Base-by-base conservation (phyloP, 169 alveolate genomes). In the Cryptosporidium andersoni region DNA sequence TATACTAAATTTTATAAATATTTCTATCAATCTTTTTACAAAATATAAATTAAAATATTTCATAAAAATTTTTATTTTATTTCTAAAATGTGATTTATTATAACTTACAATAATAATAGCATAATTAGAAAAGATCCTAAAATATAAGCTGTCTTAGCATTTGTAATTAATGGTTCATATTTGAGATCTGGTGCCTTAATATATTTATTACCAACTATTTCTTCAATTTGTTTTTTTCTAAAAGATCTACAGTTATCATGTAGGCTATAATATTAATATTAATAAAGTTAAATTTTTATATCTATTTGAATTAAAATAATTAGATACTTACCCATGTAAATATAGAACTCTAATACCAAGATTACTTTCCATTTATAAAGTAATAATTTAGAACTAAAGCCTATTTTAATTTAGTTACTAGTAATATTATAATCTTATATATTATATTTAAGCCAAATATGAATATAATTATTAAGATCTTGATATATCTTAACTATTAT, bases 221-320 rank as follows among this genome's bases (percentile, higher is more conserved):
- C 85, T 42, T 74, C 85, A 45, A 74, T 58, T 43, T 74, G 85
- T 7, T 74, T 74, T 51, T 74, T 74, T 43, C 85, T 56, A 62
- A 58, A 55, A 12, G 85, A 74, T 52, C 45, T 74, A 39, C 60
- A 74, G 39, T 58, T 74, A 25, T 74, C 85, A 42, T 74, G 49
- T 12, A 74, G 48, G 1, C 85, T 74, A n/a, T 55, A 34, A 14
- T 36, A 55, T 37, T 55, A 43, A 34, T 12, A 55, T 55, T 37
- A 42, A n/a, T 49, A 9, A 60, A 60, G 39, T 60, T 3, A 0
- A 3, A 34, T 36, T 2, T 60, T 2, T 39, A 60, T 6, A 1
- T 9, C 2, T 5, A 9, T 53, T 4, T 53, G 14, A 16, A 37
- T 16, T 53, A 53, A 53, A 53, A 5, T 4, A 53, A 53, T 16